Evolutionary conservation across 257 asterid species (phyloP), one percentile per base, ranked within the genome.

Genomic region (Solanum ahanhuiri): DNA sequence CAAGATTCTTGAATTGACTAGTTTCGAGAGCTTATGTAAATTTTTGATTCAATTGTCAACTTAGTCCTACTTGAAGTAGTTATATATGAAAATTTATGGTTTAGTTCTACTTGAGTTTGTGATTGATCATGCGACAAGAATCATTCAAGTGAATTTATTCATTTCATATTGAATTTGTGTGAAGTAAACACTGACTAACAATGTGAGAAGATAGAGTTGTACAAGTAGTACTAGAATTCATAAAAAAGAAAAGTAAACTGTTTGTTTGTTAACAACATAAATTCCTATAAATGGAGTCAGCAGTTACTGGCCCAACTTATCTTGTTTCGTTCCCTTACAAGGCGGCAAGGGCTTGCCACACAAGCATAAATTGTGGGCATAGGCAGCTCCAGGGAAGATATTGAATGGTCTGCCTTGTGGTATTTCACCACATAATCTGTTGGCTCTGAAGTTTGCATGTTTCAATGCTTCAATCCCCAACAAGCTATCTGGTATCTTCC

Each of bases 391-490:
- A 23, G 90, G 95, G 87, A 94, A 96, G 18, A 93, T 79, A 69
- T 93, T 93, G 9, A 87, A 91, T 11, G 99, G 99, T 72, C 95
- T 91, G 34, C 94, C 94, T 48, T 92, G 98, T n/a, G 99, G 99
- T 41, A 96, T 96, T 91, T 85, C 89, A 73, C 99, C 99, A 73
- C 99, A 94, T 87, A 96, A 76, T 89, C 87, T 91, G 82, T 96
- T 96, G 51, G 93, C 94, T 85, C 98, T 91, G 90, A 96, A 94
- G 90, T 90, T 94, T 82, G 93, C 97, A 83, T 96, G 98, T 57
- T 73, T 92, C 23, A 96, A 67, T 31, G 88, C 87, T 88, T 89
- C 86, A 30, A 93, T 92, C 69, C 91, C 92, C 85, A 94, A 89
- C 90, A 95, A 87, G 39, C 94, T 92, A 2, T 72, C 90, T 20